These are phyloP conservation scores for Leptodermis oblonga DNA, from an alignment of 257 asterid species.

Conservation along the genomic window DNA sequence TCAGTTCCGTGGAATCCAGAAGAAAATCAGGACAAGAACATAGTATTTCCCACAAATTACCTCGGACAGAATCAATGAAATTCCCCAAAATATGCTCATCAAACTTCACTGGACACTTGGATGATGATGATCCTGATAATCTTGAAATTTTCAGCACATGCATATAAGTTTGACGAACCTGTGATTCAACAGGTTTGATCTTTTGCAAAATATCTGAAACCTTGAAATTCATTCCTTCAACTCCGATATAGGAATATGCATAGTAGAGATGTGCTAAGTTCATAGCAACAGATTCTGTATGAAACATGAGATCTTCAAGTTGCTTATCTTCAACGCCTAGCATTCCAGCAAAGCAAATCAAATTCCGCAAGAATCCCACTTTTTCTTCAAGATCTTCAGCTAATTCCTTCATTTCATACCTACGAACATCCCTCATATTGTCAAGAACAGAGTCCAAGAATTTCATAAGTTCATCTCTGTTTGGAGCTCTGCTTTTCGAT, in stretches of 20 bases:
- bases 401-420: no score
- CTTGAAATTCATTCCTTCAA: no score
- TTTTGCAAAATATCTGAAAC: not conserved
- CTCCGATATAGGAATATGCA: no score
- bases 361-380: not conserved
- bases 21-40: not conserved
- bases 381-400: no score
- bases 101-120: not conserved
- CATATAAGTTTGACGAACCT: not conserved
- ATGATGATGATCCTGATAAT: not conserved
- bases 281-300: no score
- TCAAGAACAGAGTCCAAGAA: no score
- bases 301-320: no score
- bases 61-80: not conserved
- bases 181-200: not conserved
- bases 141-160: constrained; percentile 1
- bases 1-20: not conserved
- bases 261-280: no score
- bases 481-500: no score
- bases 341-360: not conserved
- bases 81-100: not conserved
- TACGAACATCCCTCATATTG: no score
- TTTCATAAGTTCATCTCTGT: no score
- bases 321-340: not conserved
- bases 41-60: no score